Percentiles rank a stretch among this genome's conserved stretches.
Conservation (phyloP, 2,329 filamentous ascomycete species). For the Zasmidium angulare region DNA sequence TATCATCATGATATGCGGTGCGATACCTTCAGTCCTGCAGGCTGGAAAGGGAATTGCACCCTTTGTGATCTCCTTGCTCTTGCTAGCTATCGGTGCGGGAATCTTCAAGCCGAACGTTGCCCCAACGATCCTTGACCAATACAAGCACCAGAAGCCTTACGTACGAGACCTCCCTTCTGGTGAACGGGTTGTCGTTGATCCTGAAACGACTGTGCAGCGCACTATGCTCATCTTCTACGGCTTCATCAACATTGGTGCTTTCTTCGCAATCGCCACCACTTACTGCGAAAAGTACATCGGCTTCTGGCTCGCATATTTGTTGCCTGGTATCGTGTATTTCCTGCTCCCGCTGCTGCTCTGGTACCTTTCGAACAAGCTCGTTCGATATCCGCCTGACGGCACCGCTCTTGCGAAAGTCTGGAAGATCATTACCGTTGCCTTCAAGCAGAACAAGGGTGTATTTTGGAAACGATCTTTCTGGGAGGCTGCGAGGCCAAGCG, state of each 20-base stretch:
- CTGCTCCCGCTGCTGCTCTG: slow-evolving; percentile 36
- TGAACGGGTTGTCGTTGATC: slow-evolving; percentile 48
- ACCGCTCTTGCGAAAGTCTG: slow-evolving; percentile 21
- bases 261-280: slow-evolving; percentile 65
- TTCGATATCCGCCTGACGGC: slow-evolving; percentile 26
- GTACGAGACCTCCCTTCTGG: slow-evolving; percentile 39
- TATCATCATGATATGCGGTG: slow-evolving; percentile 24
- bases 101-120: slow-evolving; percentile 78
- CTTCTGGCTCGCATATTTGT: slow-evolving; percentile 63
- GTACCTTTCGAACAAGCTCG: slow-evolving; percentile 23
- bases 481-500: slow-evolving; percentile 24
- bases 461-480: slow-evolving; percentile 27
- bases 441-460: slow-evolving; percentile 24
- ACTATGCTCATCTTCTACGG: slow-evolving; percentile 65
- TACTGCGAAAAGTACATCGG: slow-evolving; percentile 65
- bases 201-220: slow-evolving; percentile 45
- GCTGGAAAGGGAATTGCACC: slow-evolving; percentile 23
- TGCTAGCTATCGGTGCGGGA: slow-evolving; percentile 61
- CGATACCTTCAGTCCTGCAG: slow-evolving; percentile 24
- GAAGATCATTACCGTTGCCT: slow-evolving; percentile 22
- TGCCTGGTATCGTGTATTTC: slow-evolving; percentile 63
- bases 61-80: slow-evolving; percentile 61
- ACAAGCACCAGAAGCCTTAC: slow-evolving; percentile 40
- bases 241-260: slow-evolving; percentile 70
- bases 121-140: slow-evolving; percentile 49